Conservation (phyloP, 371 early-diverging fungal genomes). For the Mucor mucedo region DNA sequence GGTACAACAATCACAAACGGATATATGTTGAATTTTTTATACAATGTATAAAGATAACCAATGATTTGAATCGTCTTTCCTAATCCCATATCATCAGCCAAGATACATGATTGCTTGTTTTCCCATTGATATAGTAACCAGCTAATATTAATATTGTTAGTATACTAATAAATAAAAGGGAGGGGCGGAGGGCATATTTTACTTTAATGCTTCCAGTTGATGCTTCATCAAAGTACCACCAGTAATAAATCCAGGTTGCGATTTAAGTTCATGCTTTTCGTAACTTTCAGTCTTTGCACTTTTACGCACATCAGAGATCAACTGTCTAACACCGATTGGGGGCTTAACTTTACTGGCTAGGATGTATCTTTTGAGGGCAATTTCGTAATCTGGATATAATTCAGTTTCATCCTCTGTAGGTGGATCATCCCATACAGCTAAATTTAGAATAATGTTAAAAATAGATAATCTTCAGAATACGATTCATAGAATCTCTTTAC, state of each 20-base stretch:
- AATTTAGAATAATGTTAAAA: neutral
- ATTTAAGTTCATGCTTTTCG: conserved; percentile 50
- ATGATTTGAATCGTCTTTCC: conserved; percentile 94
- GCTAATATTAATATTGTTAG: conserved; percentile 32
- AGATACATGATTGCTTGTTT: conserved; percentile 64
- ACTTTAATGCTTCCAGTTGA: conserved; percentile 88
- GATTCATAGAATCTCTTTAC: conserved; percentile 24
- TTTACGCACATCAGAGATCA: conserved; percentile 38
- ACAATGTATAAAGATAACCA: conserved; percentile 68
- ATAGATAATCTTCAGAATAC: neutral
- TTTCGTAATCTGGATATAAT: conserved; percentile 44
- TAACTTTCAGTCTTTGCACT: conserved; percentile 35
- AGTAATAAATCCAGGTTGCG: conserved; percentile 68
- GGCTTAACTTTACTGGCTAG: conserved; percentile 41
- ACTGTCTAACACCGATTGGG: conserved; percentile 40
- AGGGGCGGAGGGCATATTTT: conserved; percentile 23
- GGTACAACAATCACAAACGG: conserved; percentile 92
- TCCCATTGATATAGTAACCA: conserved; percentile 81
- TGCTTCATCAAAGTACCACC: conserved; percentile 79
- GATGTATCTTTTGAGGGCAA: conserved; percentile 40
- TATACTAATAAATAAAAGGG: neutral
- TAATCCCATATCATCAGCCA: conserved; percentile 96
- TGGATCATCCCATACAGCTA: conserved; percentile 46
- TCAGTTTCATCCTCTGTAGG: conserved; percentile 33
- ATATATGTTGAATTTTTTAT: conserved; percentile 52